These are phyloP conservation scores for Magnusiomyces suaveolens DNA, from an alignment of 1,139 yeast genomes.

Conservation along the genomic window DNA sequence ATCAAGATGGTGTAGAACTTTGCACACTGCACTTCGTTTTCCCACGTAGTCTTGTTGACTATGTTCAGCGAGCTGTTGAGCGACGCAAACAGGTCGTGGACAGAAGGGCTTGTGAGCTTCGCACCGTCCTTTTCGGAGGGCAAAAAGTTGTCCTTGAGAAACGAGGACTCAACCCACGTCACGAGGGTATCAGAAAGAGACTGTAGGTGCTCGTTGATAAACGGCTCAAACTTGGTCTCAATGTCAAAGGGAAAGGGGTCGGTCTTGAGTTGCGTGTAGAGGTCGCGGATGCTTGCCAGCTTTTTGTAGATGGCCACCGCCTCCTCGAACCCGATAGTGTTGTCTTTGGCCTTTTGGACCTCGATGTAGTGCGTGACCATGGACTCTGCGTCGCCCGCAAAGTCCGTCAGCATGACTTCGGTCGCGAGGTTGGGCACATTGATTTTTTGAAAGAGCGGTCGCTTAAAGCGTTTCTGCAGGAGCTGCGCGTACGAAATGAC, in stretches of 20 bases:
- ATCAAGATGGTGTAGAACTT: conserved; percentile 48
- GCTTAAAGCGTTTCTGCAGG: conserved; percentile 52
- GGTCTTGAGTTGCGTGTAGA: conserved; percentile 43
- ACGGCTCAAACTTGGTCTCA: conserved; percentile 53
- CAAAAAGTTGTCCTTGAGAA: conserved; percentile 47
- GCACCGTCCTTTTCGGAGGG: conserved; percentile 39
- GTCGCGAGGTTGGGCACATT: conserved; percentile 49
- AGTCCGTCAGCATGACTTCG: conserved; percentile 47
- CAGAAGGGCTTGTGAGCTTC: conserved; percentile 44
- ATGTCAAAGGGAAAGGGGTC: conserved; percentile 44
- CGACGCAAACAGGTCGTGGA: conserved; percentile 56
- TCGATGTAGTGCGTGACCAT: conserved; percentile 48
- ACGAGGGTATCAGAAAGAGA: conserved; percentile 43
- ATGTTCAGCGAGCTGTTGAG: conserved; percentile 49
- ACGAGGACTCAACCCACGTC: conserved; percentile 45
- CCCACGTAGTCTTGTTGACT: conserved; percentile 53
- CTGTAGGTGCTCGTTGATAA: conserved; percentile 47
- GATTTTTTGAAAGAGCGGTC: conserved; percentile 51
- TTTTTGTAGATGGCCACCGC: conserved; percentile 52
- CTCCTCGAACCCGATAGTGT: conserved; percentile 45
- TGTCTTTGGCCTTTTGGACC: conserved; percentile 33
- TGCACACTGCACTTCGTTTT: conserved; percentile 51
- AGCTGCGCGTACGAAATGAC: conserved; percentile 44
- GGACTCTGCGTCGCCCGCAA: conserved; percentile 54
- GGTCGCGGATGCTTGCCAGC: conserved; percentile 46